Evolutionary conservation across 2,329 filamentous ascomycete genomes (phyloP).

Genomic region (Colletotrichum chlorophyti): DNA sequence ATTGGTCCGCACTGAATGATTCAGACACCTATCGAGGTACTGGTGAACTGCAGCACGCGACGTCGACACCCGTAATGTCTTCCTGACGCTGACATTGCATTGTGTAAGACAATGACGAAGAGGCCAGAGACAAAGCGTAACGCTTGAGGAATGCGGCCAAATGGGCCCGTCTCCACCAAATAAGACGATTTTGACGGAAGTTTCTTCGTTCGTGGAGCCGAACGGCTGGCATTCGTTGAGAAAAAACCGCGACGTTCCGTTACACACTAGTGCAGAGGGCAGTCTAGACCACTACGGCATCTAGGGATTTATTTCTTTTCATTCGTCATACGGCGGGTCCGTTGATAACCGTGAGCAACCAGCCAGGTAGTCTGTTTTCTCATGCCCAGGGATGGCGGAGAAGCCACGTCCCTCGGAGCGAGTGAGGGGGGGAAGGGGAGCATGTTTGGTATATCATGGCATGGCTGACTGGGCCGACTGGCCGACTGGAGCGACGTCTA

Average conservation of each 20-base stretch:
- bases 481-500: too few relatives aligned
- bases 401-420: slow-evolving; percentile 5
- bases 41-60: background rate
- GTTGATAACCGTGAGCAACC: slow-evolving; percentile 14
- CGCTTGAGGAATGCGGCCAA: slow-evolving; percentile 21
- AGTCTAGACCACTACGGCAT: slow-evolving; percentile 10
- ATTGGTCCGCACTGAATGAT: too few relatives aligned
- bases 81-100: slow-evolving; percentile 17
- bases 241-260: background rate
- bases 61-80: slow-evolving; percentile 8
- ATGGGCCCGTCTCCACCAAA: slow-evolving; percentile 21
- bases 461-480: too few relatives aligned
- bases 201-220: slow-evolving; percentile 13
- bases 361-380: too few relatives aligned
- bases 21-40: too few relatives aligned
- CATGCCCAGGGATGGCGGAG: background rate
- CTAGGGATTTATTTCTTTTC: background rate
- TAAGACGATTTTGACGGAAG: slow-evolving; percentile 20
- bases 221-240: slow-evolving; percentile 12
- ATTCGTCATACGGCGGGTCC: slow-evolving; percentile 16
- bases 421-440: background rate
- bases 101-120: background rate
- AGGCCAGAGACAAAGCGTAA: slow-evolving; percentile 20
- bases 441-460: background rate
- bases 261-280: too few relatives aligned